These are phyloP conservation scores for Aquilaria agallochum DNA, from an alignment of 441 rosid genomes.

Conservation along the genomic window DNA sequence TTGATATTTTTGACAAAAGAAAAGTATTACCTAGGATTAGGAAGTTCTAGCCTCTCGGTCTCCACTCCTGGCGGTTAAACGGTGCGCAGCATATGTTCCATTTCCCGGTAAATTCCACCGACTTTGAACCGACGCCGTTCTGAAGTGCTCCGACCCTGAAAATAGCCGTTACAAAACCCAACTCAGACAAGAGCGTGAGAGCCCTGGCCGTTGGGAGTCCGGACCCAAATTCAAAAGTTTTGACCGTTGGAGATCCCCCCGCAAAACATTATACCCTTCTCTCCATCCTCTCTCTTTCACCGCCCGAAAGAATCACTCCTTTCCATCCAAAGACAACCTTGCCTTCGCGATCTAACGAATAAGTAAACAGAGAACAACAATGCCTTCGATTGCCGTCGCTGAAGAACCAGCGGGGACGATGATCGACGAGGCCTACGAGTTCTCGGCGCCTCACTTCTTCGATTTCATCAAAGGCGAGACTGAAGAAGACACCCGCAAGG, in stretches of 20 bases:
- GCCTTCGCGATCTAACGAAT: not conserved
- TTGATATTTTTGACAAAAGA: too few relatives aligned
- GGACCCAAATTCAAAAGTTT: conserved; percentile 37
- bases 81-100: not conserved
- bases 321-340: conserved; percentile 6
- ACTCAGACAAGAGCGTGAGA: conserved; percentile 5
- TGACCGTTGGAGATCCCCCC: conserved; percentile 62
- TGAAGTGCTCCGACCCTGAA: conserved; percentile 7
- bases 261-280: conserved; percentile 19
- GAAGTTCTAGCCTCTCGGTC: too few relatives aligned
- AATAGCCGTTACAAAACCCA: conserved; percentile 43
- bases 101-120: not conserved
- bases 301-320: conserved; percentile 1
- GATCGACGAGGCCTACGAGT: conserved; percentile 74
- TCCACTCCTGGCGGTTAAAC: not conserved
- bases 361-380: conserved; percentile 1
- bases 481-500: conserved; percentile 54
- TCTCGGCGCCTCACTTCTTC: conserved; percentile 82
- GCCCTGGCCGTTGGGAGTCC: conserved; percentile 26
- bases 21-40: too few relatives aligned
- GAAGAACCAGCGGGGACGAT: conserved; percentile 28
- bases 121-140: conserved; percentile 25
- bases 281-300: conserved; percentile 5
- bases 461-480: conserved; percentile 73
- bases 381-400: conserved; percentile 18